phyloP scores from a whole-genome alignment of 1,284 basidiomycete species.

The Pterula multifida region DNA sequence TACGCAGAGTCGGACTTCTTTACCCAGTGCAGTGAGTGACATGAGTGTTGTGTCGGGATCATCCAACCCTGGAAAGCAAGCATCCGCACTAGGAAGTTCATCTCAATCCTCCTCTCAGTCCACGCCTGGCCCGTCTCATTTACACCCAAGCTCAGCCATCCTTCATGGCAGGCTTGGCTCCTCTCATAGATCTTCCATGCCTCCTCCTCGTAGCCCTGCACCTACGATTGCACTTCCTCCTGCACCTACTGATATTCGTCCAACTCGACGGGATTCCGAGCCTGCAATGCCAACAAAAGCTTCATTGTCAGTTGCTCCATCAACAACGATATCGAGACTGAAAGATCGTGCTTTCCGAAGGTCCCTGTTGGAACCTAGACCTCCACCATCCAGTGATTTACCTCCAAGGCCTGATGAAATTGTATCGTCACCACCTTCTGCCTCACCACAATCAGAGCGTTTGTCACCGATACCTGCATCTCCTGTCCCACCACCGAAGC shows the following conservation, averaged over 20 bases:
- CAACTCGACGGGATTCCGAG: not conserved
- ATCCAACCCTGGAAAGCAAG: slow-evolving; percentile 44
- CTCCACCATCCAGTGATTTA: not conserved
- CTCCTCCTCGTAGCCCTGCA: slow-evolving; percentile 56
- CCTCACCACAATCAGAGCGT: not conserved
- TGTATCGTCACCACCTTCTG: not conserved
- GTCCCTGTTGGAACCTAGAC: not conserved
- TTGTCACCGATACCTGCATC: not conserved
- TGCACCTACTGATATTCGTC: slow-evolving; percentile 26
- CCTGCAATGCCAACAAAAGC: not conserved
- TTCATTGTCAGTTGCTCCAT: not conserved
- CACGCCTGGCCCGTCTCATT: slow-evolving; percentile 35
- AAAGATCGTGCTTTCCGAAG: not conserved
- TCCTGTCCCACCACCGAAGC: not conserved
- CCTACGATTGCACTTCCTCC: slow-evolving; percentile 59
- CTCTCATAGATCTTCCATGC: slow-evolving; percentile 44
- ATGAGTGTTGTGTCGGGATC: slow-evolving; percentile 36
- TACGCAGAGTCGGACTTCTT: slow-evolving; percentile 33
- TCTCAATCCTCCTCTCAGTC: slow-evolving; percentile 22
- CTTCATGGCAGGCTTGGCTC: slow-evolving; percentile 18
- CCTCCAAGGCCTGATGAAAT: not conserved
- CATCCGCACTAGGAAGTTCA: slow-evolving; percentile 37
- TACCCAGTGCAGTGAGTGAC: slow-evolving; percentile 27
- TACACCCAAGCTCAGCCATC: slow-evolving; percentile 18
- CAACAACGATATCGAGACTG: not conserved